Conservation (phyloP, 257 asterid species). For the Cinchona pubescens region DNA sequence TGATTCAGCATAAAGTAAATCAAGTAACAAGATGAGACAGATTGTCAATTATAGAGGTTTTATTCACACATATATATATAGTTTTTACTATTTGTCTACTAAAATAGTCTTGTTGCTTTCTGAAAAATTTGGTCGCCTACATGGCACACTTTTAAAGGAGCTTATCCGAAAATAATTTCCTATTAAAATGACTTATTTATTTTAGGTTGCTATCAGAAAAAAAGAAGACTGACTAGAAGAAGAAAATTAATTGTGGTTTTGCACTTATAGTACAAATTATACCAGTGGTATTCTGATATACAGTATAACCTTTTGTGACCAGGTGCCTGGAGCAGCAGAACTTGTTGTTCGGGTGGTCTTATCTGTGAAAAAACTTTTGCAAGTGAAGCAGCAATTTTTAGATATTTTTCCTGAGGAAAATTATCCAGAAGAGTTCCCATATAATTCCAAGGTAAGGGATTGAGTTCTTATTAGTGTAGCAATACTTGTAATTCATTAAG, state of each 20-base stretch:
- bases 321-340: conserved; percentile 65
- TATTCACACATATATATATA: not conserved
- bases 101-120: not conserved
- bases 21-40: not conserved
- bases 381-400: conserved; percentile 61
- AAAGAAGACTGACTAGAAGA: not conserved
- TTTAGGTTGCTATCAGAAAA: not conserved
- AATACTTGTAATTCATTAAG: not conserved
- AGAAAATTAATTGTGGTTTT: not conserved
- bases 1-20: not conserved
- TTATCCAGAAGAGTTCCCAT: conserved; percentile 65
- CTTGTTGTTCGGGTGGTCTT: conserved; percentile 68
- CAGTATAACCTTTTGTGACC: conserved; percentile 6
- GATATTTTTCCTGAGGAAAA: conserved; percentile 50
- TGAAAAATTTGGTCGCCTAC: not conserved
- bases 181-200: not conserved
- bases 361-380: conserved; percentile 42
- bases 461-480: conserved; percentile 7
- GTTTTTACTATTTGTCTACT: not conserved
- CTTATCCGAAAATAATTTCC: not conserved
- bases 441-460: conserved; percentile 62
- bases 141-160: not conserved
- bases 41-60: not conserved
- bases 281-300: not conserved
- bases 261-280: not conserved